Conservation (phyloP, 2,329 filamentous ascomycete species). For the Rachicladosporium sp. region DNA sequence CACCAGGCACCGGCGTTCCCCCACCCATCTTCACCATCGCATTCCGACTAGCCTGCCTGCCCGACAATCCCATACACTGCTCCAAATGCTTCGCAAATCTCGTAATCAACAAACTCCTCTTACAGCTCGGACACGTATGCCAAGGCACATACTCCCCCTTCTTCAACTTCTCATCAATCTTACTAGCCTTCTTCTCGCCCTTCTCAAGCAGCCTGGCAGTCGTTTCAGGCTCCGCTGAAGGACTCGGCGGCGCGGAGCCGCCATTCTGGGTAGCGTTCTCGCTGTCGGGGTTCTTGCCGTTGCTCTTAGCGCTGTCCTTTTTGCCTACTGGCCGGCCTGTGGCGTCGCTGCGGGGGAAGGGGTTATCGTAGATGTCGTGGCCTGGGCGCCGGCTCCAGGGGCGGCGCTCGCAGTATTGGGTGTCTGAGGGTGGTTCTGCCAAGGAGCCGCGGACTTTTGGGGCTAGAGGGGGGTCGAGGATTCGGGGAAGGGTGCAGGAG, state of each 20-base stretch:
- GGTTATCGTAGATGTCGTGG: conserved; percentile 73
- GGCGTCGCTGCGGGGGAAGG: conserved; percentile 60
- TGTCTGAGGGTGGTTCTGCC: conserved; percentile 28
- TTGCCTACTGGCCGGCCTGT: conserved; percentile 45
- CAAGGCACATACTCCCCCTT: conserved; percentile 40
- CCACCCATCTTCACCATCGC: conserved; percentile 34
- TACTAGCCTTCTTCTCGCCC: conserved; percentile 30
- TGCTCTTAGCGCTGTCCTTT: conserved; percentile 48
- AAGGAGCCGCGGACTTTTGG: conserved; percentile 20
- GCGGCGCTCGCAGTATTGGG: conserved; percentile 65
- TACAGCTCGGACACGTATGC: conserved; percentile 48
- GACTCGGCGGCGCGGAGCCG: conserved; percentile 22
- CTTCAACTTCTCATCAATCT: conserved; percentile 33
- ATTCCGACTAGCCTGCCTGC: conserved; percentile 37
- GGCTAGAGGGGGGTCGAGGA: conserved; percentile 57
- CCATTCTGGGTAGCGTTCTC: conserved; percentile 27
- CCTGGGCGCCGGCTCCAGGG: conserved; percentile 66
- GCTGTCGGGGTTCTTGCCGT: conserved; percentile 31
- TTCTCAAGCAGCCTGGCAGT: conserved; percentile 29
- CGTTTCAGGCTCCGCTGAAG: conserved; percentile 15
- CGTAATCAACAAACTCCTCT: conserved; percentile 48
- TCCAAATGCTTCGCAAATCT: conserved; percentile 50
- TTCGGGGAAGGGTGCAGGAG: conserved; percentile 60
- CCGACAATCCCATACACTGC: conserved; percentile 47
- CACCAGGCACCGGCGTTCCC: conserved; percentile 16